Evolutionary conservation across 768 basidiomycete species (phyloP).

Genomic region (Pleurotus eryngii): DNA sequence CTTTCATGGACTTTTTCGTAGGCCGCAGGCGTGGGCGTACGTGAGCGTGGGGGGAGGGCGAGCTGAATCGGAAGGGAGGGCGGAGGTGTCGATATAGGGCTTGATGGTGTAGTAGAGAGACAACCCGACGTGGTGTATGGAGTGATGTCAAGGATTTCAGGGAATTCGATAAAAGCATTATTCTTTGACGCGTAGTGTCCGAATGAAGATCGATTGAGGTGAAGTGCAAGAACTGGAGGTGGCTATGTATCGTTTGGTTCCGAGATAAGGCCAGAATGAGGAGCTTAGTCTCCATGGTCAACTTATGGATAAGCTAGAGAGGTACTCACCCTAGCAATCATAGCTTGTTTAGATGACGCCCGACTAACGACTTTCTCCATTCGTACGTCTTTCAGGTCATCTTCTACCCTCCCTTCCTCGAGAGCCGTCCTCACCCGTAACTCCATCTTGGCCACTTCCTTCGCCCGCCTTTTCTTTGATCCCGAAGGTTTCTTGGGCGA

Average conservation of each 20-base stretch:
- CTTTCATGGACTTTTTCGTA: slow-evolving; percentile 40
- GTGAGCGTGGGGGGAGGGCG: slow-evolving; percentile 34
- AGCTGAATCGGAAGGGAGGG: slow-evolving; percentile 32
- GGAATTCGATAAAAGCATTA: slow-evolving; percentile 73
- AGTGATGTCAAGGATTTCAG: slow-evolving; percentile 85
- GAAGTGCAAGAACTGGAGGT: slow-evolving; percentile 81
- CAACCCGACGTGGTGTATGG: slow-evolving; percentile 82
- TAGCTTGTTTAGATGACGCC: slow-evolving; percentile 85
- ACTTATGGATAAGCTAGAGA: not conserved
- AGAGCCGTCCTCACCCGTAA: slow-evolving; percentile 58
- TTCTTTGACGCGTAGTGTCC: slow-evolving; percentile 84
- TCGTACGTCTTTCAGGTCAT: slow-evolving; percentile 76
- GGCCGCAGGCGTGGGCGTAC: slow-evolving; percentile 54
- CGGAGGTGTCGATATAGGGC: slow-evolving; percentile 67
- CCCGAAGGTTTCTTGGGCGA: slow-evolving; percentile 44
- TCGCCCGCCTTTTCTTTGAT: slow-evolving; percentile 74
- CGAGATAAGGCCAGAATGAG: not conserved
- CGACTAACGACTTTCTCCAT: slow-evolving; percentile 74
- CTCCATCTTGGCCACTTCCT: slow-evolving; percentile 68
- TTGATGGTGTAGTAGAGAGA: slow-evolving; percentile 66
- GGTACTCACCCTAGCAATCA: slow-evolving; percentile 77
- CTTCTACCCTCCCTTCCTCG: slow-evolving; percentile 75
- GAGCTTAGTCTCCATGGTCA: not conserved
- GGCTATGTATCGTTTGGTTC: slow-evolving; percentile 44
- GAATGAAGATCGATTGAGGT: slow-evolving; percentile 85